Evolutionary conservation across 192 early-diverging fungal genomes (phyloP).

Genomic region (Coemansia sp.): DNA sequence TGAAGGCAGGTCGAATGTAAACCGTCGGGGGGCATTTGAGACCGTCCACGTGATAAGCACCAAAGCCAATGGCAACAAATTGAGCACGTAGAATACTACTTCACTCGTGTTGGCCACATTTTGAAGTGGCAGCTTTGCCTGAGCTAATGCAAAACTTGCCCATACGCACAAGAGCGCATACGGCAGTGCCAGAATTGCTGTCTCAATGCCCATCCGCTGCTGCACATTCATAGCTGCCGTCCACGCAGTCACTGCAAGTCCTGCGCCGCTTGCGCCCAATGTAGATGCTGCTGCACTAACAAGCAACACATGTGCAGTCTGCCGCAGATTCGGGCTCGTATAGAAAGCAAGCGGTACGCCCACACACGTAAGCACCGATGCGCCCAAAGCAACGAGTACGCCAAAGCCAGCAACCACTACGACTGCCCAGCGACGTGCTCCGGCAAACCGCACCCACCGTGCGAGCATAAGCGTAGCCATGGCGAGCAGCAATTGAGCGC

Average conservation of each 20-base stretch:
- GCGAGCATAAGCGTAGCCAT: slow-evolving; percentile 11
- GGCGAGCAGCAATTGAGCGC: slow-evolving; percentile 16
- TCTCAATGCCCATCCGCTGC: background rate
- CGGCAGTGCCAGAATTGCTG: slow-evolving; percentile 14
- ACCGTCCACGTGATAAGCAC: slow-evolving; percentile 31
- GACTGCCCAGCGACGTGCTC: slow-evolving; percentile 2
- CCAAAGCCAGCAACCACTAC: slow-evolving; percentile 1
- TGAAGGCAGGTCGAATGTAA: background rate
- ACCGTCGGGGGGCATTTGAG: slow-evolving; percentile 23
- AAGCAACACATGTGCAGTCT: slow-evolving; percentile 21
- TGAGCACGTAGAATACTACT: slow-evolving; percentile 37
- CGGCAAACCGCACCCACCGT: slow-evolving; percentile 21
- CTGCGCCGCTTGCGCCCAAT: slow-evolving; percentile 13
- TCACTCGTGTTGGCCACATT: slow-evolving; percentile 23
- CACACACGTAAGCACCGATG: slow-evolving; percentile 18
- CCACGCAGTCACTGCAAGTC: slow-evolving; percentile 24
- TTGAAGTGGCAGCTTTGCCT: slow-evolving; percentile 20
- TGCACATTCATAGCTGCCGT: background rate
- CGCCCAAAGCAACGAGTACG: background rate
- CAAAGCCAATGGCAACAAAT: slow-evolving; percentile 31
- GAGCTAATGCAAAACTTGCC: slow-evolving; percentile 29
- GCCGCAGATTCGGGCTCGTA: background rate
- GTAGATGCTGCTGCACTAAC: slow-evolving; percentile 4
- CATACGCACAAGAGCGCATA: slow-evolving; percentile 27
- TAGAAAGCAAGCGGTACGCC: slow-evolving; percentile 20